phyloP scores from a whole-genome alignment of 305 asterid genomes.

The Fraxinus ornus region DNA sequence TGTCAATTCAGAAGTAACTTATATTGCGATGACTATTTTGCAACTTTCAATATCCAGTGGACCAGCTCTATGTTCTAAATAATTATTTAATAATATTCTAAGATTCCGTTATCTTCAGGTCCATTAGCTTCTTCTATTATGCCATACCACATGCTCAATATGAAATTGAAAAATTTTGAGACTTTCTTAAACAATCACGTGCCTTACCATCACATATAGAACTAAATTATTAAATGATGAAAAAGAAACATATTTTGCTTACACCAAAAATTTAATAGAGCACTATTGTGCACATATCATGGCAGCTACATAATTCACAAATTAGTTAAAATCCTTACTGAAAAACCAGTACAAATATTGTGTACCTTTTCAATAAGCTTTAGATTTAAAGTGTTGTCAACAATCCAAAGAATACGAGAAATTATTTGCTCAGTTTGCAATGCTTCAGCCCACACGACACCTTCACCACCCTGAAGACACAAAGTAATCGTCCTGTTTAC shows the following conservation, averaged over 20 bases:
- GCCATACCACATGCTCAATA: not conserved
- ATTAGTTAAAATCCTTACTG: constrained; percentile 17
- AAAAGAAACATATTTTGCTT: not conserved
- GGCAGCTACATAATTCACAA: constrained; percentile 11
- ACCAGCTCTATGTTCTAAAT: not conserved
- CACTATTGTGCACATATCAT: not conserved
- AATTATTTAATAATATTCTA: not conserved
- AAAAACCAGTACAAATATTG: constrained; percentile 15
- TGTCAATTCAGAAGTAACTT: not conserved
- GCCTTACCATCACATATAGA: constrained; percentile 9
- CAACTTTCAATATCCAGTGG: not conserved
- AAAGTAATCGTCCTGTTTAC: constrained; percentile 64
- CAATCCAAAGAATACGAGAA: constrained; percentile 80
- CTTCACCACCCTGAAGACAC: constrained; percentile 70
- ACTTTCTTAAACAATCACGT: not conserved
- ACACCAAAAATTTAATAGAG: not conserved
- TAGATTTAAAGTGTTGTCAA: constrained; percentile 77
- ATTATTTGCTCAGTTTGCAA: constrained; percentile 63
- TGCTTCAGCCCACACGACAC: constrained; percentile 64
- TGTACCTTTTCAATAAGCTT: constrained; percentile 76
- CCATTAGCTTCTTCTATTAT: constrained; percentile 15
- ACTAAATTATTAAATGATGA: not conserved
- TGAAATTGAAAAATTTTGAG: not conserved
- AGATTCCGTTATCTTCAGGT: constrained; percentile 9
- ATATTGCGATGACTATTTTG: not conserved